A percentile compares a stretch with the other conserved stretches of the same genome.
Conservation (phyloP, 768 basidiomycete genomes). For the Chalciporus piperatus region DNA sequence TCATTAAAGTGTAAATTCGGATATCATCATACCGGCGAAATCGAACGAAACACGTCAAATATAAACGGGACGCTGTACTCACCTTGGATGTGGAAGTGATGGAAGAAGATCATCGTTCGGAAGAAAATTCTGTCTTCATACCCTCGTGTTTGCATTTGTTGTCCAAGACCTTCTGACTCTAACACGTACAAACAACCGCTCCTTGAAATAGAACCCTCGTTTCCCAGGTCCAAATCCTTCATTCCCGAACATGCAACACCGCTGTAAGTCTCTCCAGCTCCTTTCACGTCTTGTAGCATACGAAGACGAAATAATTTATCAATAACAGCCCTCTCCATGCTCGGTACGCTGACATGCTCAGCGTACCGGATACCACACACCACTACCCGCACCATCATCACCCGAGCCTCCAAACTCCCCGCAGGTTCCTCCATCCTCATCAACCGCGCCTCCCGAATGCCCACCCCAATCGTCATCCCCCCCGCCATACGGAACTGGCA, state of each 20-base stretch:
- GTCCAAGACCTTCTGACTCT: slow-evolving; percentile 17
- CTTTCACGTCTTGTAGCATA: not conserved
- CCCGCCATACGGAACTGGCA: slow-evolving; percentile 12
- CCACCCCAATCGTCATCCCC: not conserved
- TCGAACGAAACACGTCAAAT: not conserved
- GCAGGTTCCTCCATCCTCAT: not conserved
- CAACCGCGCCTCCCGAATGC: not conserved
- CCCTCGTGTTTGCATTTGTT: slow-evolving; percentile 21
- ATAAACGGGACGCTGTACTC: slow-evolving; percentile 1
- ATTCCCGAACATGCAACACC: slow-evolving; percentile 7
- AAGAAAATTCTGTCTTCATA: not conserved
- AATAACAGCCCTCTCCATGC: not conserved
- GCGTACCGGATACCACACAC: slow-evolving; percentile 1
- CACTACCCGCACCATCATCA: slow-evolving; percentile 8
- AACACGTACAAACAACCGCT: slow-evolving; percentile 31
- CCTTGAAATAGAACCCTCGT: not conserved
- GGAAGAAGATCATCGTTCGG: not conserved
- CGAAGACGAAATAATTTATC: no score
- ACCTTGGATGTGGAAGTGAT: slow-evolving; percentile 8
- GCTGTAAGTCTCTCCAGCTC: slow-evolving; percentile 6
- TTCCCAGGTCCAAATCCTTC: not conserved
- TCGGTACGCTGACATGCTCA: slow-evolving; percentile 5
- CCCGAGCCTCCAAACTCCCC: not conserved
- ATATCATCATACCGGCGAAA: slow-evolving; percentile 28
- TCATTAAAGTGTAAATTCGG: slow-evolving; percentile 26